Percentiles rank a stretch among this genome's conserved stretches.
These are phyloP conservation scores for Candida silvicultrix DNA, from an alignment of 805 yeast genomes.

Conservation along the genomic window DNA sequence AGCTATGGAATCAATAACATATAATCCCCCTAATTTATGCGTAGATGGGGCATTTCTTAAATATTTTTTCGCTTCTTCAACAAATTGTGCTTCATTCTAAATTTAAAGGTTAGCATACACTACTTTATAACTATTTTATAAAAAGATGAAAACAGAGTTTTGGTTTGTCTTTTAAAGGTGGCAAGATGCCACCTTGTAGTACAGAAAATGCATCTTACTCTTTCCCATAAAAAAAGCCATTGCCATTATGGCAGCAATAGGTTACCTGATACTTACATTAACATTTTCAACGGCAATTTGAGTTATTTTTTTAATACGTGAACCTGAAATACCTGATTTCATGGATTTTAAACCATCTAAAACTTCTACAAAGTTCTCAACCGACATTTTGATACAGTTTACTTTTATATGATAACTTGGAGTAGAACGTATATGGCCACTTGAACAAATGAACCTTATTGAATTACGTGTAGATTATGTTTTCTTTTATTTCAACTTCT, in stretches of 20 bases:
- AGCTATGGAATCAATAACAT: constrained; percentile 88
- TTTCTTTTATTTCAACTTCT: too few species aligned
- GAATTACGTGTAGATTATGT: not conserved
- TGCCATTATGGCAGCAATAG: not conserved
- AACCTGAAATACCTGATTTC: constrained; percentile 91
- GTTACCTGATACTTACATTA: constrained; percentile 20
- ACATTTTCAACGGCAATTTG: constrained; percentile 71
- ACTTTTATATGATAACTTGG: not conserved
- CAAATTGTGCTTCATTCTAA: constrained; percentile 45
- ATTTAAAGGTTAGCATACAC: not conserved
- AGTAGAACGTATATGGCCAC: not conserved
- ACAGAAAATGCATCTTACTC: too few species aligned
- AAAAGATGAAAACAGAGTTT: too few species aligned
- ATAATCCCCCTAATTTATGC: constrained; percentile 86
- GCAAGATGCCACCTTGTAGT: too few species aligned
- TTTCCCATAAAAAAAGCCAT: too few species aligned
- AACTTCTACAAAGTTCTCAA: constrained; percentile 30
- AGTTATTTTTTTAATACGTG: constrained; percentile 83
- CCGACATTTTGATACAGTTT: not conserved
- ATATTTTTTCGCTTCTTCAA: constrained; percentile 54
- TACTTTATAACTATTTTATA: too few species aligned
- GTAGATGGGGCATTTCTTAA: constrained; percentile 68
- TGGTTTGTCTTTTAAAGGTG: too few species aligned
- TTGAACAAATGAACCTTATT: not conserved
- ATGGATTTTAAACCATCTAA: constrained; percentile 40